Base-by-base conservation (phyloP, 2,329 filamentous ascomycete genomes). In the Neonectria ditissima region DNA sequence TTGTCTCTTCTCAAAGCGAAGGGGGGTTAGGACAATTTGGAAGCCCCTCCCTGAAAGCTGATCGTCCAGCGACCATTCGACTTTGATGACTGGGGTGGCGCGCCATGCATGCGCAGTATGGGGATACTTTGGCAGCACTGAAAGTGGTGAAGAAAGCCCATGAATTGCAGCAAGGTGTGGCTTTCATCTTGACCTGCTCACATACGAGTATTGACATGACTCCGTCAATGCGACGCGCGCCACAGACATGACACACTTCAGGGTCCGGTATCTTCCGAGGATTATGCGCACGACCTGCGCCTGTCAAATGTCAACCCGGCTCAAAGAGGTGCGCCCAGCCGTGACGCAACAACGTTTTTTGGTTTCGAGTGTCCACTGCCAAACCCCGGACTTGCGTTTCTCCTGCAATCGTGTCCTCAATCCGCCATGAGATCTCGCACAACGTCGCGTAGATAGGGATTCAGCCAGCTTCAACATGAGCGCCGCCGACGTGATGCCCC, bases 341-440 rank as follows among this genome's bases (percentile, higher is more conserved):
- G 69, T 74, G 71, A 74, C 72, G 69, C 70, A 74, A 66, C 67
- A 47, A 56, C 56, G 58, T 63, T 59, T 55, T 55, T 55, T 14
- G 52, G 41, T 62, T 55, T 20, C 44, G 16, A 6, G 50, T 34
- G 20, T 63, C 43, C 50, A 54, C 54, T 44, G 20, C 28, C 10
- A 28, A 34, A 45, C 53, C 55, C 55, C 43, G 18, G 34, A 4
- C 16, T 8, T 20, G n/a, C 44, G 11, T 24, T 24, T 47, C 41
- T 20, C 45, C 10, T 52, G 44, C 37, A 69, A 70, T 69, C 68
- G 69, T 72, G 72, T 71, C 72, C 63, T 74, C 55, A 32, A 20
- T 69, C 50, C 69, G 63, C 61, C 55, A 74, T 74, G 72, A 70
- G 48, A 73, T 50, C 62, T 56, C 20, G 65, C 32, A 57, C 51